A percentile compares a stretch with the other conserved stretches of the same genome.
phyloP scores from a whole-genome alignment of 441 rosid genomes.

The Mallotus japonicus region DNA sequence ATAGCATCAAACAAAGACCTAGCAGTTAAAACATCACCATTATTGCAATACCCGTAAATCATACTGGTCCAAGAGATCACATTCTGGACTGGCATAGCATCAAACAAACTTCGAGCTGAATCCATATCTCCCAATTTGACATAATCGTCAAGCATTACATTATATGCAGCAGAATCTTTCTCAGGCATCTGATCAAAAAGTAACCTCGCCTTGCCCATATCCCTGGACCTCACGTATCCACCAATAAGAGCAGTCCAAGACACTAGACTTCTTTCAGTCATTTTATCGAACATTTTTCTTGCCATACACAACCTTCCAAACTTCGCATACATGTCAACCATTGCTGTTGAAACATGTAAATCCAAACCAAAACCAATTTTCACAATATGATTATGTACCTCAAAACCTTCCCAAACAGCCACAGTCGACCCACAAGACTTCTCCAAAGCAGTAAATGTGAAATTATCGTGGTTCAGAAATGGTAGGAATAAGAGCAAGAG shows the following conservation, averaged over 20 bases:
- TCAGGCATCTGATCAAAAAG: conserved; percentile 53
- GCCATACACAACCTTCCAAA: conserved; percentile 52
- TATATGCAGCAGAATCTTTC: conserved; percentile 49
- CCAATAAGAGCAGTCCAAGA: conserved; percentile 72
- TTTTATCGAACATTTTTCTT: conserved; percentile 64
- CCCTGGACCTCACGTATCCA: conserved; percentile 51
- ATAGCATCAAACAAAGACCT: conserved; percentile 46
- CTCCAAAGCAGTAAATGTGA: conserved; percentile 53
- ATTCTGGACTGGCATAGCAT: conserved; percentile 43
- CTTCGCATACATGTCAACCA: conserved; percentile 79
- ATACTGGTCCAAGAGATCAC: conserved; percentile 66
- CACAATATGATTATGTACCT: conserved; percentile 51
- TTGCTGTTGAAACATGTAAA: conserved; percentile 65
- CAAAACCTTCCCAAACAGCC: conserved; percentile 47
- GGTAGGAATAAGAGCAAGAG: conserved; percentile 12
- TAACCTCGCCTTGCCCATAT: conserved; percentile 41
- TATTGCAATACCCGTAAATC: conserved; percentile 47
- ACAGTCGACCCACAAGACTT: conserved; percentile 46
- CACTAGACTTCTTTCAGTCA: conserved; percentile 64
- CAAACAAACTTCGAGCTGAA: conserved; percentile 48
- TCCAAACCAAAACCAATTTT: conserved; percentile 59
- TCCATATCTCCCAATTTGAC: conserved; percentile 40
- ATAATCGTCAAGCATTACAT: conserved; percentile 52
- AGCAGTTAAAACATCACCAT: conserved; percentile 50
- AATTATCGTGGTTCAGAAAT: conserved; percentile 34